These are phyloP conservation scores for Peronospora farinosa DNA, from an alignment of 352 stramenopile genomes.

Conservation along the genomic window DNA sequence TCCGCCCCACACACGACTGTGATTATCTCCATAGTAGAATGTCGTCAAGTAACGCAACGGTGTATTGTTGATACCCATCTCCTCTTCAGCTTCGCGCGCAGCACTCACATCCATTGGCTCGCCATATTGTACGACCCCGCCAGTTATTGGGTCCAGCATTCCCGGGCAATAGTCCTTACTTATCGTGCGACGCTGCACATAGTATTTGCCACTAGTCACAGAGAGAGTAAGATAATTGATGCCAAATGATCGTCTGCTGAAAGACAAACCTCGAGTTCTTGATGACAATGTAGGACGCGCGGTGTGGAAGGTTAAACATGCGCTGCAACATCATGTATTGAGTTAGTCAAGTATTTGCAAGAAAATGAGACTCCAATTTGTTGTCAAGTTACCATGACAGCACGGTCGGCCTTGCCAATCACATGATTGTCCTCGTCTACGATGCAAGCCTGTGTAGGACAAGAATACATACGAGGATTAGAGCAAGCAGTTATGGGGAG, in stretches of 20 bases:
- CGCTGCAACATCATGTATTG: slow-evolving; percentile 27
- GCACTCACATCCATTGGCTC: slow-evolving; percentile 68
- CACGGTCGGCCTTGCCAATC: slow-evolving; percentile 71
- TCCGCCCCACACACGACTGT: slow-evolving; percentile 64
- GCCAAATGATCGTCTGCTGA: background rate
- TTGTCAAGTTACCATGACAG: slow-evolving; percentile 55
- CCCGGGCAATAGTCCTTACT: slow-evolving; percentile 87
- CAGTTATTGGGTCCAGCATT: slow-evolving; percentile 76
- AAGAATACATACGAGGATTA: background rate
- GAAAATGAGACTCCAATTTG: background rate
- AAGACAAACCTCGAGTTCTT: slow-evolving; percentile 53
- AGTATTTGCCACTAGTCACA: slow-evolving; percentile 55
- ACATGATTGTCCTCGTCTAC: slow-evolving; percentile 78
- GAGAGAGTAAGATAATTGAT: background rate
- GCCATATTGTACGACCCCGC: slow-evolving; percentile 72
- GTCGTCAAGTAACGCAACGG: slow-evolving; percentile 43
- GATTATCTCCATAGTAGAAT: slow-evolving; percentile 65
- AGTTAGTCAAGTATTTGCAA: too few relatives aligned
- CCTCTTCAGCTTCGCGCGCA: slow-evolving; percentile 66
- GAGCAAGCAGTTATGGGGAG: background rate
- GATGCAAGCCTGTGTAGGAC: slow-evolving; percentile 57
- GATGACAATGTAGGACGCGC: slow-evolving; percentile 84
- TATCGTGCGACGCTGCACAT: slow-evolving; percentile 80
- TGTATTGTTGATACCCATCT: slow-evolving; percentile 74
- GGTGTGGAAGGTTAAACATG: slow-evolving; percentile 67